phyloP scores from a whole-genome alignment of 306 rosid species.

The Arachis hypogaea region DNA sequence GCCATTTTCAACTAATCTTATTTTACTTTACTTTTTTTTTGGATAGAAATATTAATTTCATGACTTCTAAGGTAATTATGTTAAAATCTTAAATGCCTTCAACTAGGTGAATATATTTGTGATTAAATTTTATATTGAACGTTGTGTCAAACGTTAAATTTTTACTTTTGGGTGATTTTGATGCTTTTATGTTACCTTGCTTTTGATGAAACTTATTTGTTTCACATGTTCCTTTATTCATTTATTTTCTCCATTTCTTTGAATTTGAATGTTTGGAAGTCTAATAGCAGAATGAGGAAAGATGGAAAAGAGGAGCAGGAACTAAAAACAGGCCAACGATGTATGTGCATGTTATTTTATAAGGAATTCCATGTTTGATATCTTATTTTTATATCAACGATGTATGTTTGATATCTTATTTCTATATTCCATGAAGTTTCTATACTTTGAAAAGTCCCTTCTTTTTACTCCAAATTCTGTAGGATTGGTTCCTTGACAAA shows the following conservation, averaged over 20 bases:
- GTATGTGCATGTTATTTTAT: constrained; percentile 35
- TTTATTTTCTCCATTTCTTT: not conserved
- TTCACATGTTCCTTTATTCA: not conserved
- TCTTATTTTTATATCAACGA: not conserved
- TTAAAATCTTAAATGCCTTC: not conserved
- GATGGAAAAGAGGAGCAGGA: not conserved
- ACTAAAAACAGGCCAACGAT: not conserved
- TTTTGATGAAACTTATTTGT: constrained; percentile 4
- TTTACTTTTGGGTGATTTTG: not conserved
- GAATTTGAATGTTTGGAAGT: constrained; percentile 35
- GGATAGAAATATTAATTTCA: too few species aligned
- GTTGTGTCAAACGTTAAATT: not conserved
- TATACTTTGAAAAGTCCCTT: constrained; percentile 1
- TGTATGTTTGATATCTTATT: constrained; percentile 33
- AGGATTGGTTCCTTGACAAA: not conserved
- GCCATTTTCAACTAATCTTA: not conserved
- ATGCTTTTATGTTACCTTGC: not conserved
- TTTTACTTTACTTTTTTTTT: too few species aligned
- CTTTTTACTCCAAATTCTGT: not conserved
- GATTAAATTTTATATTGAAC: not conserved
- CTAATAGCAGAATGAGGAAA: not conserved
- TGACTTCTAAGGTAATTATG: not conserved
- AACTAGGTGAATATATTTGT: not conserved
- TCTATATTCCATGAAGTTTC: not conserved
- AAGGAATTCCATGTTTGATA: not conserved